Evolutionary conservation across 805 yeast genomes (phyloP), one percentile per base, ranked within the genome.

Genomic region (Nakazawaea ishiwadae): DNA sequence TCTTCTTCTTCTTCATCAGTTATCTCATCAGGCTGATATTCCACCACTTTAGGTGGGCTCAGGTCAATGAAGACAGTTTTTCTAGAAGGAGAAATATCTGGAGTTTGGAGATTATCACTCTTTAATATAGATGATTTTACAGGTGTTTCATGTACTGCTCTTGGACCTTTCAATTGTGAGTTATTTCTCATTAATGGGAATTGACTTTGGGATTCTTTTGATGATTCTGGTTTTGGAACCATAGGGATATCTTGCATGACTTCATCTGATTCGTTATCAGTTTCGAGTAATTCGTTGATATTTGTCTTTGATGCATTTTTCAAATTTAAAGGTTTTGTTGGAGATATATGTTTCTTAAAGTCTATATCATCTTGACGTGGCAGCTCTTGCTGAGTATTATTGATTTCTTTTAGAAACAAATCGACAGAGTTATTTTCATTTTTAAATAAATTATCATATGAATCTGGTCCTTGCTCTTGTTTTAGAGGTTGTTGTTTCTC

Each of bases 31-130:
- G 46, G 50, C 11, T 62, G 64, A 44, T 61, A 65, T 39, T 65
- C 62, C 24, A 64, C 39, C 4, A 63, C 54, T 44, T 61, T 60
- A 37, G 69, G 67, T 3, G 72, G 69, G 1, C 67, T 56, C 5
- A 49, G 44, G 39, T 65, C 68, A 31, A 68, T 66, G 18, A 58
- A 58, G 6, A 68, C 72, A 4, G 63, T 57, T 40, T 63, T 66
- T 39, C 57, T 62, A 0, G 68, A 54, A 2, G 65, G 63, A 2
- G 63, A 56, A 34, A 49, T 48, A 21, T 55, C 61, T 21, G 53
- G 52, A 8, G 50, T 37, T 14, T 23, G 23, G 4, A 15, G 37
- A 1, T 19, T 37, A n/a, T 54, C n/a, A n/a, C n/a, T n/a, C n/a
- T n/a, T n/a, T n/a, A n/a, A n/a, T n/a, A n/a, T n/a, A n/a, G n/a